Evolutionary conservation across 176 grass and related monocot genomes (phyloP), one percentile per base, ranked within the genome.

Genomic region (Aegilops bicornis): DNA sequence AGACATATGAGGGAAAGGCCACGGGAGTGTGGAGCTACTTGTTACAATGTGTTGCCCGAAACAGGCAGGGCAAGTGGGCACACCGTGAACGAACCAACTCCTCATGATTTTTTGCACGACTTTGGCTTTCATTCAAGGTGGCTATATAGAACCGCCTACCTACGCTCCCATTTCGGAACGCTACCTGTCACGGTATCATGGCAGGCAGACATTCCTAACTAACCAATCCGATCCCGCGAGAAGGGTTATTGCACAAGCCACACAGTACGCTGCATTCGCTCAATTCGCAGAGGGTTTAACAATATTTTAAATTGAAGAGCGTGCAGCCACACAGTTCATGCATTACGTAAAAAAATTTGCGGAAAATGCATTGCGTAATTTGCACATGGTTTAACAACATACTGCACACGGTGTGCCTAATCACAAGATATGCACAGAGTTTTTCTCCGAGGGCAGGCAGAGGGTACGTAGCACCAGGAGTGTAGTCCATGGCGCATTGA

Each of bases 201-300:
- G 69, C 69, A 84, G 60, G 61, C 69, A 84, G 68, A 87, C 85
- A 88, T 91, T 87, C 89, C 84, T 81, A 88, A 87, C 89, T 66
- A 84, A 84, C 85, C 69, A 81, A 91, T 84, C 85, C 37, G 61
- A 30, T 33, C 48, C 24, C 19, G 10, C 33, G 8, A 30, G 43
- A 58, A 80, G 59, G 33, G 25, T 63, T 33, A 7, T 10, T 20
- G 14, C 66, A 27, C 54, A 47, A 56, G 64, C 23, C 79, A 65
- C 3, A 12, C 1, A 5, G 8, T n/a, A 3, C 29, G 3, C 19
- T 42, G 61, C 48, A 9, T 24, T 48, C 2, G 15, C 48, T 1
- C 48, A 37, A 47, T 40, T 54, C 11, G 35, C 52, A 56, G 68
- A 6, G 20, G 3, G 35, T n/a, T n/a, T 5, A n/a, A 23, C 19